Base-by-base conservation (phyloP, 2,329 filamentous ascomycete genomes). In the Monilinia aucupariae region DNA sequence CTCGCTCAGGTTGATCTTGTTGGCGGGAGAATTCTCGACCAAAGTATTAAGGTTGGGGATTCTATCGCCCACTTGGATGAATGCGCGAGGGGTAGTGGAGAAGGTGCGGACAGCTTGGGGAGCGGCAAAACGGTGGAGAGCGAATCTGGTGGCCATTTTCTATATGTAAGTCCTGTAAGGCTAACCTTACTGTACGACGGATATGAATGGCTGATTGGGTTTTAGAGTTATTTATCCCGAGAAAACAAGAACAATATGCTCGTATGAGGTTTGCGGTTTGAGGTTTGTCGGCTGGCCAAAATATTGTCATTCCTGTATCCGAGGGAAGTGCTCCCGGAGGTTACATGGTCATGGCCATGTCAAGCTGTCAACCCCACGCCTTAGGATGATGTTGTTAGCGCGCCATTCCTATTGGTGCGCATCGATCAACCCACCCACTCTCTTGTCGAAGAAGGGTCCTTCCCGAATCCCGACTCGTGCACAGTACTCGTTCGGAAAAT, bases 1-100 rank as follows among this genome's bases (percentile, higher is more conserved):
- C 79, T 96, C 91, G 67, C 88, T 83, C 70, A 97, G 82, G 77
- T 91, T 93, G 76, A 97, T 86, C 78, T 92, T 94, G 82, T 92
- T 96, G 65, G 90, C 91, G 0, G 93, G 93, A n/a, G 89, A 92
- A 77, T 84, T 83, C 78, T 97, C 90, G 68, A 87, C 87, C 70
- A 96, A 83, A 56, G 90, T 86, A 68, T 92, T 85, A 64, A 93
- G 78, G 76, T 86, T 78, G 13, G 93, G 94, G 62, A 97, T 81
- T 69, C 82, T 78, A 75, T 97, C 92, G 72, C 92, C 92, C 65
- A 86, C 86, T 71, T 89, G 83, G 74, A 97, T 89, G 68, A 84
- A 79, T 50, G 80, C 79, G 54, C 81, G 81, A 53, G 82, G 76
- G 43, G 87, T 85, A 67, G 81, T 79, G 78, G 91, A 88, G 80